phyloP scores from a whole-genome alignment of 129 eudicot genomes.

The Flaveria brownii region DNA sequence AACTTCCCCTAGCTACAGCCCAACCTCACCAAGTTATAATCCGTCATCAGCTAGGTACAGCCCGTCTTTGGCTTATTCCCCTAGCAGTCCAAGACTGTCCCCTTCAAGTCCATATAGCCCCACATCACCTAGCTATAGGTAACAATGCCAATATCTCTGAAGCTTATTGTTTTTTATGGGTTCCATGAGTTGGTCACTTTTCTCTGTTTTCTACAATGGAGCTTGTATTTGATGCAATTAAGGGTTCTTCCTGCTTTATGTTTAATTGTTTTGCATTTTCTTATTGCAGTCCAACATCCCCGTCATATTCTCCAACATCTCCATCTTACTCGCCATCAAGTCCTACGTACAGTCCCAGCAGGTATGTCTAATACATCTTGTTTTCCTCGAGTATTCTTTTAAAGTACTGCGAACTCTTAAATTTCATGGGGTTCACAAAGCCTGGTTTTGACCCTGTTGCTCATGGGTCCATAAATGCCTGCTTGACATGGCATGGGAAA shows the following conservation, averaged over 20 bases:
- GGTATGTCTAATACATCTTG: constrained; percentile 46
- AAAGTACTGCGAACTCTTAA: neutral
- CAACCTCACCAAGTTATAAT: constrained; percentile 79
- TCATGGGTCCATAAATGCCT: neutral
- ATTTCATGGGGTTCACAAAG: neutral
- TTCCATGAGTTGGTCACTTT: constrained; percentile 6
- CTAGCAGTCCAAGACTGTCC: constrained; percentile 82
- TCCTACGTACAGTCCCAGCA: constrained; percentile 96
- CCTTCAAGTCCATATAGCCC: constrained; percentile 96
- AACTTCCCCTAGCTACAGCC: constrained; percentile 83
- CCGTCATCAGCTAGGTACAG: constrained; percentile 88
- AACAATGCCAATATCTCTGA: neutral
- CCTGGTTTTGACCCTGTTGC: too few species aligned
- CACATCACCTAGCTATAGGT: constrained; percentile 94
- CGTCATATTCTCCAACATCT: constrained; percentile 91
- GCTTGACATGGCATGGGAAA: neutral
- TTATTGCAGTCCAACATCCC: constrained; percentile 92
- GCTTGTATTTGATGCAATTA: neutral
- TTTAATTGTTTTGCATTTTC: constrained; percentile 1
- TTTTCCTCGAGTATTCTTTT: neutral
- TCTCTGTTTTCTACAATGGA: neutral
- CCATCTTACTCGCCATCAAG: constrained; percentile 98
- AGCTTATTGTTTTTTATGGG: neutral
- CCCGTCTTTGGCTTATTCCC: constrained; percentile 90
- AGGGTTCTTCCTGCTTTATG: neutral